Evolutionary conservation across 1,284 basidiomycete species (phyloP).

Genomic region (Peniophora sp.): DNA sequence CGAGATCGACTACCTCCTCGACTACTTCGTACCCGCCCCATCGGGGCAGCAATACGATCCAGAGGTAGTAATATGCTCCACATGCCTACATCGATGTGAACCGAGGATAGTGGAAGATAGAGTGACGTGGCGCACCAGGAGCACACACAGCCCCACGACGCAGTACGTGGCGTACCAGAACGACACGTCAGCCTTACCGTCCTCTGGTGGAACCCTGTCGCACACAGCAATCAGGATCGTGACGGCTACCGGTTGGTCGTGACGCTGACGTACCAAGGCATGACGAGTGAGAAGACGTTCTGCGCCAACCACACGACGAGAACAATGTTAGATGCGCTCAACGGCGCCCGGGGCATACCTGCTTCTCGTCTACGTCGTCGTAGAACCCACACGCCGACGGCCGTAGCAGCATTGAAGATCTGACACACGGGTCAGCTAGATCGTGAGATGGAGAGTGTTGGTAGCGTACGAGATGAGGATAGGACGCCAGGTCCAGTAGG

Average conservation of each 20-base stretch:
- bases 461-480: constrained; percentile 5
- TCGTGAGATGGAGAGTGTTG: not conserved
- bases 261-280: constrained; percentile 15
- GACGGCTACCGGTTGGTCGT: too few relatives aligned
- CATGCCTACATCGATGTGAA: constrained; percentile 13
- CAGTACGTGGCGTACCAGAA: constrained; percentile 21
- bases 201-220: constrained; percentile 25
- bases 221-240: not conserved
- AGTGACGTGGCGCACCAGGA: constrained; percentile 7
- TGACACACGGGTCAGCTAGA: not conserved
- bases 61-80: constrained; percentile 26
- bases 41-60: constrained; percentile 24
- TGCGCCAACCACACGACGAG: constrained; percentile 10
- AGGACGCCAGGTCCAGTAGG: constrained; percentile 33
- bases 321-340: constrained; percentile 8
- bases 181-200: constrained; percentile 19
- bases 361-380: constrained; percentile 8
- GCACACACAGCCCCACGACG: constrained; percentile 21
- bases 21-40: constrained; percentile 23
- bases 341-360: constrained; percentile 9
- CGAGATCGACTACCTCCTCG: constrained; percentile 19
- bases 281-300: constrained; percentile 10
- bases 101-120: not conserved
- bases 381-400: constrained; percentile 11
- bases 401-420: constrained; percentile 10